Base-by-base conservation (phyloP, 1,284 basidiomycete genomes). In the Cryptococcus maquisensis region DNA sequence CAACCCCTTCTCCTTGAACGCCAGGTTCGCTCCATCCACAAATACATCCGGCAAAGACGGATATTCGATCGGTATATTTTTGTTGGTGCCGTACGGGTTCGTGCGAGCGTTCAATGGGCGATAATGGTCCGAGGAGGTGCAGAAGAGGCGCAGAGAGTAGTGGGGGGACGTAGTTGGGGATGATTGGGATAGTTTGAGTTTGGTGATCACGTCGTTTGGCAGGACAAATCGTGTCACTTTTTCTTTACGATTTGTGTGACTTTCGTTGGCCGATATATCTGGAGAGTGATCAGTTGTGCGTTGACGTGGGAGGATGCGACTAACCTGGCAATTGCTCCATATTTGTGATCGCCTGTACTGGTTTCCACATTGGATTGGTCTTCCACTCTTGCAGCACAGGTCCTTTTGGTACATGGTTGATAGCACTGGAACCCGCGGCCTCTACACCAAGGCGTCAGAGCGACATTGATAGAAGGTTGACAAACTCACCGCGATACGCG, bases 1-100 rank as follows among this genome's bases (percentile, higher is more conserved):
- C 65, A 97, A 77, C 2, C 94, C 94, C 69, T 92, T 90, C 62
- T 92, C 77, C 72, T 88, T 94, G 49, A 88, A 90, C 12, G 79
- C 32, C 36, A 38, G 37, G 32, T 79, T 32, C 95, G 76, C 47
- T 81, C 78, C 3, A 71, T 97, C 95, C 38, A 96, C 83, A 64
- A 86, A 84, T 49, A 94, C 85, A 81, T 97, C 94, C 67, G 90
- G 94, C 20, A 88, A 90, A 6, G 84, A 82, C 13, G 93, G 93
- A 67, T 93, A 97, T 77, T 98, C 93, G 55, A 96, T 86, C 0
- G 86, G 89, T 18, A 79, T 58, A 41, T 54, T 44, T 18, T 59
- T 53, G 57, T 74, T 67, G 24, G 60, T 60, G 32, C 61, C 75
- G 32, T 42, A 78, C 39, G 20, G 69, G 18, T 36, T 24, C 16